Base-by-base conservation (phyloP, 306 rosid species). In the Glycine latifolia region DNA sequence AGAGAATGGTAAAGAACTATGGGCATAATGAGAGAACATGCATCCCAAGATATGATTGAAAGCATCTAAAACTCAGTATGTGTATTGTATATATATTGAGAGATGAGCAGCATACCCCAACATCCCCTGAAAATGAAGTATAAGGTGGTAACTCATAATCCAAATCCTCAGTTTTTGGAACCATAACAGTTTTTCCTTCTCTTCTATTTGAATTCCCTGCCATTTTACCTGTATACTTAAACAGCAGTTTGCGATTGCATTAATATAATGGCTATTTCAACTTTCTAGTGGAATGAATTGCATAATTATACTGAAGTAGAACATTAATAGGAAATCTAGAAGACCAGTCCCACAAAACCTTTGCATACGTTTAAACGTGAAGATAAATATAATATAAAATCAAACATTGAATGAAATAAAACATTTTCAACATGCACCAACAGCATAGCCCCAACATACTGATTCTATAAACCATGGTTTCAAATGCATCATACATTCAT, bases 161-260 rank as follows among this genome's bases (percentile, higher is more conserved):
- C 84, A 89, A 71, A 35, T 85, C 78, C 90, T 94, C 98, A 31
- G 89, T 76, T 87, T 92, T 94, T 35, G 94, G 92, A 53, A 84
- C 66, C 72, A 87, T 13, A 33, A 59, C 79, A 54, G 81, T 83
- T 77, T 89, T 69, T 31, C 83, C 83, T 75, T 80, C 90, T 80
- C 87, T 72, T 50, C 79, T 60, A 62, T 67, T 79, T 31, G 90
- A 82, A 79, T 56, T 50, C 47, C 87, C 86, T 14, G 82, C 53
- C 87, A 89, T 84, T 41, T 79, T 65, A 71, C 86, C 92, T 87
- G 82, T 15, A 78, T 3, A 77, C 55, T 10, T 76, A 84, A 58
- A 68, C 55, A 61, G 67, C 61, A 81, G 49, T 50, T 13, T n/a
- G 48, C 13, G 49, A 66, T 73, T 35, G 77, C 54, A 79, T 55